Base-by-base conservation (phyloP, 2,329 filamentous ascomycete species). In the Trichophyton mentagrophytes region DNA sequence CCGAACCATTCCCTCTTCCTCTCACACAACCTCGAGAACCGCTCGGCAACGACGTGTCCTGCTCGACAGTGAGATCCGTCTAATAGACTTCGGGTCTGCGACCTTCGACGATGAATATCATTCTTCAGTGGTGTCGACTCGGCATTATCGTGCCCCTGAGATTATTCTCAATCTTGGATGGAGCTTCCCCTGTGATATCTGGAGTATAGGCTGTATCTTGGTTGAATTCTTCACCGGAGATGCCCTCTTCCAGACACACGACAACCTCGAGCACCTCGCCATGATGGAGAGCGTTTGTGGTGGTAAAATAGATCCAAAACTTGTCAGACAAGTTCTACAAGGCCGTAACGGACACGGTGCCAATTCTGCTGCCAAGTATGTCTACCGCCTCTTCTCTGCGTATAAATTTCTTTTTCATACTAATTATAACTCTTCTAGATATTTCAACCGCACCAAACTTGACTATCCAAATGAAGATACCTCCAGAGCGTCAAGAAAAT, bases 71-170 rank as follows among this genome's bases (percentile, higher is more conserved):
- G 84, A 86, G 69, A 86, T 86, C 63, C 79, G 84, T 40, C 74
- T 86, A 55, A 86, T 86, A 64, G 84, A 86, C 69, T 86, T 86
- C 71, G 84, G 84, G 6, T 85, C 82, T 20, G 84, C 84, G 15
- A 86, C 84, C 0, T 86, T 86, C 66, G 81, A 86, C 61, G 84
- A 86, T 64, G 84, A 86, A 70, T 86, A 86, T 64, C 84, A 86
- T 67, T 85, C 82, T 11, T 85, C 83, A 1, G 83, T 86, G 1
- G 84, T 86, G 4, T 85, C 83, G 6, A 86, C 84, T 5, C 75
- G 84, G 51, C 84, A 86, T 69, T 86, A 86, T 67, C 79, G 84
- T 62, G 84, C 84, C 5, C 84, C 84, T 0, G 84, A 86, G 69
- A 86, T 86, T 65, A 86, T 86, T 27, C 74, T 86, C 38, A 85